Conservation (phyloP, 768 basidiomycete species). For the Mrakia frigida region DNA sequence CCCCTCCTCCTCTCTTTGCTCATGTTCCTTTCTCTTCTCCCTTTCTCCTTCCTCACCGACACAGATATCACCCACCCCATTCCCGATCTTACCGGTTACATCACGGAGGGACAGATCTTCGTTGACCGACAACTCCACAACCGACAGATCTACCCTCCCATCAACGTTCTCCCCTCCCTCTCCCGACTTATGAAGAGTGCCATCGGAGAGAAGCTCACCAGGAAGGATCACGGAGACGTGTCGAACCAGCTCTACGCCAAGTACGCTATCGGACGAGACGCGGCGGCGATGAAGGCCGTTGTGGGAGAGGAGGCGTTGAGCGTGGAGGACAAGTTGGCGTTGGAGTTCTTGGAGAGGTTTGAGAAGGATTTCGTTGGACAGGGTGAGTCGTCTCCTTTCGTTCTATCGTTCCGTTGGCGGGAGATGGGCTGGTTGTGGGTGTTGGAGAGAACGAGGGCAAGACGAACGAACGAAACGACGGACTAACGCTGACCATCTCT, state of each 20-base stretch:
- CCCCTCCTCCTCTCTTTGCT: not conserved
- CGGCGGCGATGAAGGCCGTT: conserved; percentile 97
- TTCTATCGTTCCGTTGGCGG: too few species aligned
- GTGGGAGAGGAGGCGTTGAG: conserved; percentile 97
- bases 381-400: conserved; percentile 51
- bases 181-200: conserved; percentile 99
- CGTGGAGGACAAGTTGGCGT: conserved; percentile 87
- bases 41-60: conserved; percentile 2
- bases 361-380: conserved; percentile 96
- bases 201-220: conserved; percentile 92
- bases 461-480: not conserved
- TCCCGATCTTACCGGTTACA: conserved; percentile 98
- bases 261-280: conserved; percentile 92
- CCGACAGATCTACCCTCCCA: conserved; percentile 84
- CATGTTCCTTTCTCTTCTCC: not conserved
- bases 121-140: conserved; percentile 94
- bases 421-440: not conserved
- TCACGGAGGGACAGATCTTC: conserved; percentile 98
- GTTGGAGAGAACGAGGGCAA: not conserved
- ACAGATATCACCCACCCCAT: conserved; percentile 99
- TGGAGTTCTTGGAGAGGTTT: conserved; percentile 97
- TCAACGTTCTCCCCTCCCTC: conserved; percentile 96
- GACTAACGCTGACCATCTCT: not conserved
- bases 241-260: conserved; percentile 93
- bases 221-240: conserved; percentile 98